Base-by-base conservation (phyloP, 257 asterid species). In the Fraxinus americana region DNA sequence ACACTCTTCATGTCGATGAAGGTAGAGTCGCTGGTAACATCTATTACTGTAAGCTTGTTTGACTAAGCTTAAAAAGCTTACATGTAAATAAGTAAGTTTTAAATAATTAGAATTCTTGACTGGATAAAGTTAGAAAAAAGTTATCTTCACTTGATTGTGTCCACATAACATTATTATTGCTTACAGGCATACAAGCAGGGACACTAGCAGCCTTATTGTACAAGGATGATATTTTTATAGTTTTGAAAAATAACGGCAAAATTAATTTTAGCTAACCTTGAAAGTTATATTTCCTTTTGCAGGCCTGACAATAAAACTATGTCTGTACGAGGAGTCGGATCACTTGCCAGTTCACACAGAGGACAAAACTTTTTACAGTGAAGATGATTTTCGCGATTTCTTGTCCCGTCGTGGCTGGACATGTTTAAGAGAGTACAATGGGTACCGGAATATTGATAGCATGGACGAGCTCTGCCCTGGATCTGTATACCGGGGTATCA, bases 1-100 rank as follows among this genome's bases (percentile, higher is more conserved):
- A 95, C 86, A 90, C 90, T 63, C 92, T 95, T 75, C 99, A 88
- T 75, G 91, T 91, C 14, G 99, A 95, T 75, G 98, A 91, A 92
- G 98, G 99, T 91, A 88, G 25, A n/a, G 67, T 48, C 36, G 10
- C 21, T 61, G 50, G 54, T 39, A 63, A 50, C 71, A 11, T 27
- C 69, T 63, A 23, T 12, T 3, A 63, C 13, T 12, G 16, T 1
- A 11, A 23, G n/a, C 10, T 5, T n/a, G 29, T 57, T 57, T 57
- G 4, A 23, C 27, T n/a, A 6, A 21, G 25, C 67, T 7, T 59
- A 23, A 59, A 59, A 59, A 8, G 23, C 29, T 59, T 23, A 7
- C 8, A 19, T n/a, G 10, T 57, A 19, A 7, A 0, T 57, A 19
- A n/a, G 14, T 41, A 41, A 41, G 13, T 41, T 41, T 41, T 41